These are phyloP conservation scores for Teratosphaeria gauchensis DNA, from an alignment of 2,329 filamentous ascomycete genomes.

Conservation along the genomic window DNA sequence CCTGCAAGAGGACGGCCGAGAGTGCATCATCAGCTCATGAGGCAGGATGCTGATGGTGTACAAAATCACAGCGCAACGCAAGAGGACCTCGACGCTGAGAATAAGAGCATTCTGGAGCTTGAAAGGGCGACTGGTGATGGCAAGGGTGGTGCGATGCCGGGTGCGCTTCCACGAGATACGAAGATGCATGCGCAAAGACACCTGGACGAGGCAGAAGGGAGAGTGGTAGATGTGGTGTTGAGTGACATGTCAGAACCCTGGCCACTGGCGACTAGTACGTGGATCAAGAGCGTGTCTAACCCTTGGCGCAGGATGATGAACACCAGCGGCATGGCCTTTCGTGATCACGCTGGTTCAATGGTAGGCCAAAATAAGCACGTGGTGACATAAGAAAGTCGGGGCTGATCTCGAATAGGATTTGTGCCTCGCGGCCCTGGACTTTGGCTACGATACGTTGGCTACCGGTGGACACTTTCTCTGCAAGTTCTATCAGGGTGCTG, in stretches of 20 bases:
- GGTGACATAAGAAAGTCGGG: background rate
- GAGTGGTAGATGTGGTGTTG: constrained; percentile 79
- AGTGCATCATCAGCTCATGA: constrained; percentile 10
- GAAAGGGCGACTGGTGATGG: constrained; percentile 36
- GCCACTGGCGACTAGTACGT: constrained; percentile 68
- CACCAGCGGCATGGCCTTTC: constrained; percentile 77
- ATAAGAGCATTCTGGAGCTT: constrained; percentile 56
- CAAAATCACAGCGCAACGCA: constrained; percentile 23
- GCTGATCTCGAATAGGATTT: constrained; percentile 55
- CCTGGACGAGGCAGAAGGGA: constrained; percentile 29
- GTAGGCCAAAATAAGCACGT: constrained; percentile 42
- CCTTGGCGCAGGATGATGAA: constrained; percentile 99
- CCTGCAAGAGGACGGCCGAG: constrained; percentile 48
- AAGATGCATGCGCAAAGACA: constrained; percentile 14
- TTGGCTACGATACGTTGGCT: constrained; percentile 75
- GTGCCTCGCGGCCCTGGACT: constrained; percentile 73
- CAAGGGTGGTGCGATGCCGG: constrained; percentile 7
- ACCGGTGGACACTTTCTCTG: constrained; percentile 84
- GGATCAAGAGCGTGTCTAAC: constrained; percentile 86
- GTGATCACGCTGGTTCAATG: constrained; percentile 91
- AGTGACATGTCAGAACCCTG: constrained; percentile 99
- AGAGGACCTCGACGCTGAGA: constrained; percentile 32
- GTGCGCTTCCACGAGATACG: background rate
- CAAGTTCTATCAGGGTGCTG: constrained; percentile 90
- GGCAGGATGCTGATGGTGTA: constrained; percentile 13